These are phyloP conservation scores for Xerocomellus chrysenteron DNA, from an alignment of 768 basidiomycete species.

Conservation along the genomic window DNA sequence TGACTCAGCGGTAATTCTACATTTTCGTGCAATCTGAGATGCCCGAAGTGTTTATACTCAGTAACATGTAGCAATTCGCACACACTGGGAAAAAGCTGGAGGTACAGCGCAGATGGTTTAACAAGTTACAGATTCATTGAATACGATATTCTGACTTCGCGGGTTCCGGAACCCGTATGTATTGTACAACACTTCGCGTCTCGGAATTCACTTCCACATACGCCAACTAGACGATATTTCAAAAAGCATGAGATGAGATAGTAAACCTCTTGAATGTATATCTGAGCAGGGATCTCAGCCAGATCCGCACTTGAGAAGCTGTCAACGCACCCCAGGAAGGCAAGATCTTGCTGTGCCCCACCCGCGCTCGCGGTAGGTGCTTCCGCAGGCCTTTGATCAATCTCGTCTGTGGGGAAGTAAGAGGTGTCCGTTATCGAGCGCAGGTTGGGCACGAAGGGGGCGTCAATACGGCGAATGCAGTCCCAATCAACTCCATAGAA, in stretches of 20 bases:
- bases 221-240: slow-evolving; percentile 6
- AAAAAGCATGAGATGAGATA: slow-evolving; percentile 58
- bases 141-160: not conserved
- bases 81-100: not conserved
- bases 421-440: slow-evolving; percentile 93
- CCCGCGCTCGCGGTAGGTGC: slow-evolving; percentile 36
- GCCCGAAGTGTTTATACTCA: not conserved
- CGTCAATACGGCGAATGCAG: slow-evolving; percentile 81
- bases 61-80: not conserved
- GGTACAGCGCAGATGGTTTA: not conserved
- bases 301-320: not conserved
- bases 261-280: slow-evolving; percentile 81
- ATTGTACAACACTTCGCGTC: not conserved
- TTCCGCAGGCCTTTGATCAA: slow-evolving; percentile 70
- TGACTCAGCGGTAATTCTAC: too few species aligned
- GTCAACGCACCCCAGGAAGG: slow-evolving; percentile 59
- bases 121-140: slow-evolving; percentile 1
- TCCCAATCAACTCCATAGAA: slow-evolving; percentile 97
- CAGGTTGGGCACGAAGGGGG: slow-evolving; percentile 95
- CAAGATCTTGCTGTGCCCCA: slow-evolving; percentile 55
- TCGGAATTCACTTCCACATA: not conserved
- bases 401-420: slow-evolving; percentile 96
- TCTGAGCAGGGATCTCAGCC: slow-evolving; percentile 35
- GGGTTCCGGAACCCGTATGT: not conserved
- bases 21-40: too few species aligned